A percentile compares a stretch with the other conserved stretches of the same genome.
Evolutionary conservation across 2,329 filamentous ascomycete genomes (phyloP).

Genomic region (Botryosphaeria agaves): DNA sequence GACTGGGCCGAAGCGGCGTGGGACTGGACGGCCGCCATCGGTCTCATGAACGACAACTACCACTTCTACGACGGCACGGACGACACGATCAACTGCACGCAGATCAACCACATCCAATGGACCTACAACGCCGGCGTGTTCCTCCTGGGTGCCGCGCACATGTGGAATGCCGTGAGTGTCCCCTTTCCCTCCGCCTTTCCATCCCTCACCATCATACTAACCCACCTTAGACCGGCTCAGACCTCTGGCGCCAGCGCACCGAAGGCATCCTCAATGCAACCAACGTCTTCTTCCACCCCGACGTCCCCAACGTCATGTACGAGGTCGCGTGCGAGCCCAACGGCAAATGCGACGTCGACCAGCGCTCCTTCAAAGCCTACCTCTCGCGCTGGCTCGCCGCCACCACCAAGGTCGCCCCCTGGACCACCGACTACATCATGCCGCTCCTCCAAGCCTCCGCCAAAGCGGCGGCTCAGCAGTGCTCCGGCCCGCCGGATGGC

Average conservation of each 20-base stretch:
- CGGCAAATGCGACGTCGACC: constrained; percentile 24
- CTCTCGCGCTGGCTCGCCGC: constrained; percentile 32
- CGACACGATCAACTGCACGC: constrained; percentile 23
- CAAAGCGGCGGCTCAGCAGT: constrained; percentile 34
- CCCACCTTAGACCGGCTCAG: constrained; percentile 13
- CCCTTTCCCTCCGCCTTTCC: background rate
- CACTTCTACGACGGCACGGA: constrained; percentile 28
- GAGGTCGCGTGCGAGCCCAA: constrained; percentile 26
- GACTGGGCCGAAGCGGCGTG: constrained; percentile 39
- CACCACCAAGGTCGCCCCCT: constrained; percentile 40
- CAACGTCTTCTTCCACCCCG: constrained; percentile 21
- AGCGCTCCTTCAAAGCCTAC: constrained; percentile 26
- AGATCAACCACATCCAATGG: constrained; percentile 28
- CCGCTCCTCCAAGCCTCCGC: constrained; percentile 37
- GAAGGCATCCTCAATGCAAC: constrained; percentile 15
- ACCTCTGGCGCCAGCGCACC: constrained; percentile 14
- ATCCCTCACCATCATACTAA: constrained; percentile 5
- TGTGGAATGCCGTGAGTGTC: constrained; percentile 28
- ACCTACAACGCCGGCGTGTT: constrained; percentile 29
- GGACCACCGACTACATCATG: constrained; percentile 31
- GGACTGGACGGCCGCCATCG: constrained; percentile 23
- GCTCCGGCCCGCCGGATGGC: constrained; percentile 28
- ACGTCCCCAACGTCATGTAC: constrained; percentile 20
- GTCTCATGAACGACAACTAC: constrained; percentile 35
- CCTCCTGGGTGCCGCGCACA: constrained; percentile 27